These are phyloP conservation scores for Brassica nigra DNA, from an alignment of 345 rosid species.

Conservation along the genomic window DNA sequence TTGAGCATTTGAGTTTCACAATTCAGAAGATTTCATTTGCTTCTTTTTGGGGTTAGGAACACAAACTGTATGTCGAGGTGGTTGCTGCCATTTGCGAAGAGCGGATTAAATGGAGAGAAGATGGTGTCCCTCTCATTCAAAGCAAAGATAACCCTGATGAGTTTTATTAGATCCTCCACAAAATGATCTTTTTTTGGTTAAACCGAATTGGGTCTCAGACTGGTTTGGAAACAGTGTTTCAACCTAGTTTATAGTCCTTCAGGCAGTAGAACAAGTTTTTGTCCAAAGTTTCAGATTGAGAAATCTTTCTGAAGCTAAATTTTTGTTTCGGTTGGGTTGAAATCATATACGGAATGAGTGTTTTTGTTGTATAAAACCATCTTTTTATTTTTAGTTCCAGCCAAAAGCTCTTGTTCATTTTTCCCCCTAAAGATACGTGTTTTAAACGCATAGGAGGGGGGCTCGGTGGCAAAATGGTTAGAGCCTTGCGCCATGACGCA, in stretches of 20 bases:
- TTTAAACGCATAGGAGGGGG: neutral
- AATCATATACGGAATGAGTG: neutral
- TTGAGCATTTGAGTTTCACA: constrained; percentile 5
- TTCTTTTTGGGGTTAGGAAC: constrained; percentile 56
- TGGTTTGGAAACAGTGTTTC: neutral
- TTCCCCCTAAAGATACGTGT: neutral
- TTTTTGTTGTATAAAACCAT: constrained; percentile 20
- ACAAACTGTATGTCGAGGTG: constrained; percentile 72
- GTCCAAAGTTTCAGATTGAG: neutral
- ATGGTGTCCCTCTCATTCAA: constrained; percentile 75
- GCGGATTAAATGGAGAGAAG: constrained; percentile 78
- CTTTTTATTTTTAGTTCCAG: neutral
- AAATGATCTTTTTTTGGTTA: neutral
- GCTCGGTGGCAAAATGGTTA: neutral
- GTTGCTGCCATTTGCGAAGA: constrained; percentile 67
- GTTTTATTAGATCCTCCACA: constrained; percentile 39
- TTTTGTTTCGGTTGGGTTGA: constrained; percentile 1
- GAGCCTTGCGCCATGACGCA: neutral
- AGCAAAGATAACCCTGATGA: constrained; percentile 56
- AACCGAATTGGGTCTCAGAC: neutral
- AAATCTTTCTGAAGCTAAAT: neutral
- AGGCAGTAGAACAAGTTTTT: constrained; percentile 16
- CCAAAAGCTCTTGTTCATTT: neutral
- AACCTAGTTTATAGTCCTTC: neutral
- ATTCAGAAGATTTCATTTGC: neutral